phyloP scores from a whole-genome alignment of 139 green algal species.

The Pseudopediastrum boryanum region DNA sequence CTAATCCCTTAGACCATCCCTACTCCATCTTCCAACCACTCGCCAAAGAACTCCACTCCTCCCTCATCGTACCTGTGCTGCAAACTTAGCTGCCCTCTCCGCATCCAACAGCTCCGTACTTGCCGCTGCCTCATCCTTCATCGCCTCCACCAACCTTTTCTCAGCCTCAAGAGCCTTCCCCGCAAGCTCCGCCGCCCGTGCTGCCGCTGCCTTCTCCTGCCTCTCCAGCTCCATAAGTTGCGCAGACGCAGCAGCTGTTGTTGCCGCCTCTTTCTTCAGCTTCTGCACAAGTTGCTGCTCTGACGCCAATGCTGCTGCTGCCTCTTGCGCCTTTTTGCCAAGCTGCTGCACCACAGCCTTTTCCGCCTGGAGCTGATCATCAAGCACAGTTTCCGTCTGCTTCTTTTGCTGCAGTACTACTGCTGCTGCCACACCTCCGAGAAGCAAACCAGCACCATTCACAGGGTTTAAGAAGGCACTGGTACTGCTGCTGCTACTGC shows the following conservation, averaged over 20 bases:
- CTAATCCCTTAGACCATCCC: background rate
- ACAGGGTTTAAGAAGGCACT: constrained; percentile 16
- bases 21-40: background rate
- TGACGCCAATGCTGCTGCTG: constrained; percentile 12
- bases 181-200: constrained; percentile 39
- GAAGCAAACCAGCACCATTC: background rate
- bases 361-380: constrained; percentile 32
- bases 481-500: background rate
- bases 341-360: constrained; percentile 1
- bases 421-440: constrained; percentile 12
- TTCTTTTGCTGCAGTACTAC: constrained; percentile 28
- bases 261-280: constrained; percentile 36
- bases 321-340: background rate
- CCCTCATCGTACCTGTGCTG: constrained; percentile 25
- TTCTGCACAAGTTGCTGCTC: constrained; percentile 29
- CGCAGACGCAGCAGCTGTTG: background rate
- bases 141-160: constrained; percentile 51
- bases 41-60: background rate
- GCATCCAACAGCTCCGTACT: constrained; percentile 40
- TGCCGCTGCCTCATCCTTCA: constrained; percentile 46
- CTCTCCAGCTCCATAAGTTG: constrained; percentile 14
- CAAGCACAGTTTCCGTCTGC: constrained; percentile 28
- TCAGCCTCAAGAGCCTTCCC: constrained; percentile 48
- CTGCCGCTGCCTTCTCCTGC: constrained; percentile 43
- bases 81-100: constrained; percentile 51